Percentiles rank a stretch among this genome's conserved stretches.
phyloP scores from a whole-genome alignment of 768 basidiomycete genomes.

The Panaeolus cyanescens region DNA sequence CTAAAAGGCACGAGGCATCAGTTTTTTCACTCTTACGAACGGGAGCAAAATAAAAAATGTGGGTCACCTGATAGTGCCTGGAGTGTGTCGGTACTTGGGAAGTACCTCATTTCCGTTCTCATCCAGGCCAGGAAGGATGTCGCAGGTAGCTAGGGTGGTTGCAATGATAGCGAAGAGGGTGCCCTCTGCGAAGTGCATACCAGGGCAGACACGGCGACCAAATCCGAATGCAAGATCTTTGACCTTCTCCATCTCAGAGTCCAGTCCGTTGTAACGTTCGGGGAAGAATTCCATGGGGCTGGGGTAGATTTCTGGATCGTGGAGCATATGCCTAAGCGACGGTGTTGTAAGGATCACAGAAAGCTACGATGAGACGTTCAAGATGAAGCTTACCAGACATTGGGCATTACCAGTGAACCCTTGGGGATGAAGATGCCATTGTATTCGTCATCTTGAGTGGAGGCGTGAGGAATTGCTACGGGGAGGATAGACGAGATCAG shows the following conservation, averaged over 20 bases:
- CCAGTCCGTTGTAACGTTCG: slow-evolving; percentile 49
- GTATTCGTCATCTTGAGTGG: slow-evolving; percentile 21
- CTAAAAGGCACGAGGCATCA: slow-evolving; percentile 6
- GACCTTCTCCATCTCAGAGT: slow-evolving; percentile 36
- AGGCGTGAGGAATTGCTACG: slow-evolving; percentile 21
- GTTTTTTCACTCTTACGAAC: not conserved
- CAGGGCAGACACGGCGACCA: slow-evolving; percentile 48
- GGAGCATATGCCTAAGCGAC: slow-evolving; percentile 44
- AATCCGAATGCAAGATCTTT: slow-evolving; percentile 40
- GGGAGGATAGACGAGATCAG: not conserved
- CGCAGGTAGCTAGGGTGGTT: slow-evolving; percentile 34
- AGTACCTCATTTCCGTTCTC: slow-evolving; percentile 25
- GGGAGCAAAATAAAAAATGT: not conserved
- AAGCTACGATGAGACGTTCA: not conserved
- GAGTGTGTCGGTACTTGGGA: slow-evolving; percentile 17
- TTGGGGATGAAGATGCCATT: slow-evolving; percentile 31
- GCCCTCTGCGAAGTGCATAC: slow-evolving; percentile 33
- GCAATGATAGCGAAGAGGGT: slow-evolving; percentile 29
- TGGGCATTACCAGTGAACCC: slow-evolving; percentile 50
- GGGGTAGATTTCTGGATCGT: slow-evolving; percentile 55
- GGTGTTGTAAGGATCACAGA: not conserved
- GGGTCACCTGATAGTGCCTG: slow-evolving; percentile 21
- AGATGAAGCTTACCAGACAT: slow-evolving; percentile 41
- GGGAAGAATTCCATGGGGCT: slow-evolving; percentile 59
- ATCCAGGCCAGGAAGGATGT: slow-evolving; percentile 32